Evolutionary conservation across 202 grass and related monocot species (phyloP).

Genomic region (Tripidium arundinaceum): DNA sequence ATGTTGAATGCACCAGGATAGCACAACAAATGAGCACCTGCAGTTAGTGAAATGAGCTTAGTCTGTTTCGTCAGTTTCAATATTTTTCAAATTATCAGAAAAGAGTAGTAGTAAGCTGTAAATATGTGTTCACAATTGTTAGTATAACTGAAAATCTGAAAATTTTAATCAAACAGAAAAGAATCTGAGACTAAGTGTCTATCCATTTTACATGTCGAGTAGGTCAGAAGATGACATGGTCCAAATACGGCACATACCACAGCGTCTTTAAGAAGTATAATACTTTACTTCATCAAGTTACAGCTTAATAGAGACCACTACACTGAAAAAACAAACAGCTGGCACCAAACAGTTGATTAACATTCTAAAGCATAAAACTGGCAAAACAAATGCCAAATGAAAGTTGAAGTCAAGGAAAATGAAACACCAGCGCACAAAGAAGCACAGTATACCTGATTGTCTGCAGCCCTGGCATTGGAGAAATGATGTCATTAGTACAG

Average conservation of each 20-base stretch:
- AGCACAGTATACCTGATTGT: slow-evolving; percentile 69
- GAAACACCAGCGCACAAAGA: neutral
- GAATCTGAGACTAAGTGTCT: neutral
- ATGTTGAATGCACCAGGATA: slow-evolving; percentile 99
- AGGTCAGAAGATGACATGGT: neutral
- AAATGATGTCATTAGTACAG: slow-evolving; percentile 31
- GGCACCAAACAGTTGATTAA: slow-evolving; percentile 17
- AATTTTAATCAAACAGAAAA: neutral
- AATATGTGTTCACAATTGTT: neutral
- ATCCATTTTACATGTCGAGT: neutral
- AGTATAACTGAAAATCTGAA: neutral
- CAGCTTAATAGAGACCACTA: neutral
- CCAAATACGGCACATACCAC: slow-evolving; percentile 5
- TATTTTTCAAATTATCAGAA: neutral
- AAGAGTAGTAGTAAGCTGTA: neutral
- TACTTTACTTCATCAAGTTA: neutral
- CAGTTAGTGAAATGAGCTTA: slow-evolving; percentile 2
- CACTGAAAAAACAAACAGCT: slow-evolving; percentile 33
- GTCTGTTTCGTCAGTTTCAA: neutral
- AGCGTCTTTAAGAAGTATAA: neutral
- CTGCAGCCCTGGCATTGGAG: slow-evolving; percentile 65
- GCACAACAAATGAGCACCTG: slow-evolving; percentile 95
- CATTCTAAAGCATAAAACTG: neutral
- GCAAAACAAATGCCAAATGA: neutral
- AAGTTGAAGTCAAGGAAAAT: neutral